Evolutionary conservation across 495 filamentous ascomycete species (phyloP).

Genomic region (Tuber borchii): DNA sequence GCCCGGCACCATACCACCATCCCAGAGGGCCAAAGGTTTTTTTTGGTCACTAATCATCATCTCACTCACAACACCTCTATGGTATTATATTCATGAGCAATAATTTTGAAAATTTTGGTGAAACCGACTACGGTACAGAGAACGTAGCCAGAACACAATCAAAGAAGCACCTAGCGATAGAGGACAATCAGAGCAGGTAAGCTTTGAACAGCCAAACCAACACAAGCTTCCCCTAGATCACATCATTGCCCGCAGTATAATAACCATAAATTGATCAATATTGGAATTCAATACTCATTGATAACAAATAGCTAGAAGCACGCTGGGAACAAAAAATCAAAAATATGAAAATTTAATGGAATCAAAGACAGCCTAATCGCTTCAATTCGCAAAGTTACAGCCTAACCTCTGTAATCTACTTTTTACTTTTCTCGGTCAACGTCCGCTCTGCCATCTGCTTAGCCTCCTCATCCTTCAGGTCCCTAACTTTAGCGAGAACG

Average conservation of each 20-base stretch:
- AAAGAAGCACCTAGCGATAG: no score
- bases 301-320: conserved; percentile 8
- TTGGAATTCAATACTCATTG: conserved; percentile 9
- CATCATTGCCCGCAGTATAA: neutral
- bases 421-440: conserved; percentile 28
- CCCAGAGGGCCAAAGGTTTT: neutral
- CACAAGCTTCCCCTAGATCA: neutral
- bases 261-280: neutral
- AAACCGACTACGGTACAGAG: neutral
- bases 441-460: conserved; percentile 55
- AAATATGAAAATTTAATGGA: conserved; percentile 14
- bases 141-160: no score
- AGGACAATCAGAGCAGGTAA: neutral
- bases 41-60: neutral
- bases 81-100: neutral
- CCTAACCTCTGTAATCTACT: neutral
- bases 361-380: conserved; percentile 5
- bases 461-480: conserved; percentile 83
- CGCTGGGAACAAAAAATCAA: neutral
- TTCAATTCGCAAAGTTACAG: neutral
- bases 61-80: neutral
- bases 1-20: no score
- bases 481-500: conserved; percentile 91
- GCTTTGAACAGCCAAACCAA: neutral
- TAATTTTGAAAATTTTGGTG: neutral